Percentiles rank a stretch among this genome's conserved stretches.
Evolutionary conservation across 164 flowering plant species (phyloP).

Genomic region (Vitis riparia): DNA sequence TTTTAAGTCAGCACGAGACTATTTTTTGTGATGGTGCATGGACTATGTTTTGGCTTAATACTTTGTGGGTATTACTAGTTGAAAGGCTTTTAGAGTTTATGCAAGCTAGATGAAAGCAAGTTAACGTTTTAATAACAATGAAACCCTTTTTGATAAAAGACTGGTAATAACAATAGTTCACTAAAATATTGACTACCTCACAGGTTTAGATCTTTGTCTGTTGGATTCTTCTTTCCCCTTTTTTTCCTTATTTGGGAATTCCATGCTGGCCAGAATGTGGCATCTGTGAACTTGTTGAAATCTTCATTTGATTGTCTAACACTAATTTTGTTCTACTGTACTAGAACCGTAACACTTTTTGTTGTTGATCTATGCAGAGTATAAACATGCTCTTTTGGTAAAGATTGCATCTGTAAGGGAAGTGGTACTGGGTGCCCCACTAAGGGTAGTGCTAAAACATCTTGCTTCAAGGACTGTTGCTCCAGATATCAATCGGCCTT

Average conservation of each 20-base stretch:
- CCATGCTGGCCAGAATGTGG: not conserved
- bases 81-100: too few species aligned
- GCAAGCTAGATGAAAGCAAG: too few species aligned
- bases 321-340: not conserved
- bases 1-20: too few species aligned
- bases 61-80: too few species aligned
- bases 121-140: too few species aligned
- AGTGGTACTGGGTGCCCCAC: constrained; percentile 93
- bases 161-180: too few species aligned
- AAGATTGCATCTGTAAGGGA: constrained; percentile 94
- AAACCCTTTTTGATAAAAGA: too few species aligned
- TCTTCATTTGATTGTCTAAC: too few species aligned
- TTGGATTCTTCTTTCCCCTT: not conserved
- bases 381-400: constrained; percentile 58
- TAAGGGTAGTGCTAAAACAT: constrained; percentile 64
- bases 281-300: too few species aligned
- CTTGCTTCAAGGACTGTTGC: constrained; percentile 67
- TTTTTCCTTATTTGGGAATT: not conserved
- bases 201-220: not conserved
- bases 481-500: constrained; percentile 56
- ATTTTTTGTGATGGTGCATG: too few species aligned
- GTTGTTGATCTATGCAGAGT: constrained; percentile 38
- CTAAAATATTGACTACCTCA: too few species aligned
- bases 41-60: too few species aligned
- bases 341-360: not conserved